Evolutionary conservation across 2,329 filamentous ascomycete species (phyloP).

Genomic region (Coleophoma crateriformis): DNA sequence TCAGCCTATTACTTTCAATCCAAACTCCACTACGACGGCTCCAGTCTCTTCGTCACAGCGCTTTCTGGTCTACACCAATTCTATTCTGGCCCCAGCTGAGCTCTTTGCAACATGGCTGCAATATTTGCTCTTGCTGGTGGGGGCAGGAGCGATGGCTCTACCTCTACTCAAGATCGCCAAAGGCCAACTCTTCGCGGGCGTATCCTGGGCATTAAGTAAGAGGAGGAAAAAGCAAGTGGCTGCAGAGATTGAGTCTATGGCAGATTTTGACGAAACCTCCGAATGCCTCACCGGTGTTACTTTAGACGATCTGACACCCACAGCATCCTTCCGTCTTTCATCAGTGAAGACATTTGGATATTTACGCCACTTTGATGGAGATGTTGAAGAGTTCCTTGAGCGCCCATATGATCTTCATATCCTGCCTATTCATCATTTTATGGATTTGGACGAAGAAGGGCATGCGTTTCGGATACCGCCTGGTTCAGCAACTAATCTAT

Average conservation of each 20-base stretch:
- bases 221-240: neutral
- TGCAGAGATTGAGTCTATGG: neutral
- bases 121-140: slow-evolving; percentile 21
- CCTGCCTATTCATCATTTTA: neutral
- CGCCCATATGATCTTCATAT: slow-evolving; percentile 3
- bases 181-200: neutral
- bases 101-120: slow-evolving; percentile 23
- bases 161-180: slow-evolving; percentile 11
- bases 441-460: neutral
- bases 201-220: neutral
- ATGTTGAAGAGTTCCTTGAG: neutral
- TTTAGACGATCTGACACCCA: neutral
- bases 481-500: neutral
- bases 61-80: slow-evolving; percentile 28
- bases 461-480: neutral
- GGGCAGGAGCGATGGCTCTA: slow-evolving; percentile 15
- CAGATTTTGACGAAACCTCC: neutral
- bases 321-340: slow-evolving; percentile 1
- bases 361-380: neutral
- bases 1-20: slow-evolving; percentile 20
- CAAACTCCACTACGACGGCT: slow-evolving; percentile 7
- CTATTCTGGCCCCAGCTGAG: slow-evolving; percentile 13
- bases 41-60: slow-evolving; percentile 4
- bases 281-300: neutral
- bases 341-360: slow-evolving; percentile 12